Percentiles rank a stretch among this genome's conserved stretches.
phyloP scores from a whole-genome alignment of 768 basidiomycete species.

The Lanmaoa pseudosensibilis region DNA sequence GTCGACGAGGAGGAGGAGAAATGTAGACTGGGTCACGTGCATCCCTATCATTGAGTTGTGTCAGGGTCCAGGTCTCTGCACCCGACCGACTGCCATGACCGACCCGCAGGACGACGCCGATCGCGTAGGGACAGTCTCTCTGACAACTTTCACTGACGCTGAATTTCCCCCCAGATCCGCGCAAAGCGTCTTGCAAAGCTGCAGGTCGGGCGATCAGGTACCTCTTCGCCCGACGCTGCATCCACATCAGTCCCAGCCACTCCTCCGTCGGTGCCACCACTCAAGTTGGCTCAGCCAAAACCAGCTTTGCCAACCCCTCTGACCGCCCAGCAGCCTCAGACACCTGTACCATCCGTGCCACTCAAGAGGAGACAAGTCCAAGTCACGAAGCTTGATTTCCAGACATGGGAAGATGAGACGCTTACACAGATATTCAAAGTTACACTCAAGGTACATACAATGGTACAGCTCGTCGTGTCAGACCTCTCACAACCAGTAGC shows the following conservation, averaged over 20 bases:
- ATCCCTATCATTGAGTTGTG: neutral
- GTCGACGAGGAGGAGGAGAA: conserved; percentile 20
- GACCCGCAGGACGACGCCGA: conserved; percentile 79
- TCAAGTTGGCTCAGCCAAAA: conserved; percentile 38
- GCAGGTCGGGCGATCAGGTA: conserved; percentile 44
- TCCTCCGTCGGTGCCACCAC: conserved; percentile 28
- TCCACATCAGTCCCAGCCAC: conserved; percentile 16
- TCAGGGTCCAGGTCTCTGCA: neutral
- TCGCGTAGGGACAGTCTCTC: conserved; percentile 46
- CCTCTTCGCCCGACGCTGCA: conserved; percentile 34
- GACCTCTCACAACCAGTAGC: conserved; percentile 38
- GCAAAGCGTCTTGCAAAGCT: conserved; percentile 89
- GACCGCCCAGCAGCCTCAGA: conserved; percentile 31
- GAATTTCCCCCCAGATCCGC: conserved; percentile 61
- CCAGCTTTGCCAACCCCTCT: conserved; percentile 23
- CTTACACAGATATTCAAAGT: conserved; percentile 70
- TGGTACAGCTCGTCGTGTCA: neutral
- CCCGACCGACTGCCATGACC: conserved; percentile 31
- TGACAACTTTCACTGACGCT: neutral
- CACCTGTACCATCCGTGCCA: conserved; percentile 36
- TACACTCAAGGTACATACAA: conserved; percentile 68
- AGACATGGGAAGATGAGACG: conserved; percentile 72
- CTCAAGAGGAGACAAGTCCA: conserved; percentile 50
- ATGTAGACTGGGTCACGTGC: conserved; percentile 20
- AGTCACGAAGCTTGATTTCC: conserved; percentile 49